Base-by-base conservation (phyloP, 2,329 filamentous ascomycete genomes). In the Raffaelea ambrosiae region DNA sequence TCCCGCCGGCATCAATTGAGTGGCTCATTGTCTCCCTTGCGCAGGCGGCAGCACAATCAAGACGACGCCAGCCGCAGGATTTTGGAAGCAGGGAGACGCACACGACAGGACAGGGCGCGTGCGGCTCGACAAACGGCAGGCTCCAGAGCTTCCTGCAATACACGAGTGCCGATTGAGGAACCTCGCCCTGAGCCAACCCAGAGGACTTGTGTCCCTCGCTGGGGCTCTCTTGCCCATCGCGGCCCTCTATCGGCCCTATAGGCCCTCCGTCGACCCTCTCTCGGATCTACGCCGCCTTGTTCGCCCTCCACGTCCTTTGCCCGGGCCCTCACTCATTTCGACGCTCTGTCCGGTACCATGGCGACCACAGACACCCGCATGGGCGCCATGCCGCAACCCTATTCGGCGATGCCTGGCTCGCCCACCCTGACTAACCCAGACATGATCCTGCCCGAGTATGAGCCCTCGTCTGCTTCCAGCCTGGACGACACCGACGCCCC, bases 341-440 rank as follows among this genome's bases (percentile, higher is more conserved):
- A 29, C n/a, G 20, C 16, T 33, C 4, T 21, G n/a, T 23, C 29
- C 13, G n/a, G 3, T 20, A 19, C 50, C 23, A 55, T 55, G 54
- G 51, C 48, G 3, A 40, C 52, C 20, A 53, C 48, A 47, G 58
- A 56, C 48, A 54, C 47, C 44, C 48, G 53, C 55, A 55, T 56
- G 52, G 60, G 48, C 49, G 59, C 58, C 44, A 53, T 58, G 48
- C 51, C 64, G 40, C 54, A 58, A 53, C 61, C 64, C 33, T 73
- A 76, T 56, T 64, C 69, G 18, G 61, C 72, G 40, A 66, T 73
- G 49, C 82, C 85, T 54, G 81, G 80, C 13, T 94, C 88, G 51
- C 90, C 90, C 42, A 95, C 90, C 3, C 71, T 96, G 59, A 94
- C 88, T 48, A 94, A 95, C 64, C 88, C 89, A 46, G 90, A 95